phyloP scores from a whole-genome alignment of 345 rosid species.

The Theobroma cacao region DNA sequence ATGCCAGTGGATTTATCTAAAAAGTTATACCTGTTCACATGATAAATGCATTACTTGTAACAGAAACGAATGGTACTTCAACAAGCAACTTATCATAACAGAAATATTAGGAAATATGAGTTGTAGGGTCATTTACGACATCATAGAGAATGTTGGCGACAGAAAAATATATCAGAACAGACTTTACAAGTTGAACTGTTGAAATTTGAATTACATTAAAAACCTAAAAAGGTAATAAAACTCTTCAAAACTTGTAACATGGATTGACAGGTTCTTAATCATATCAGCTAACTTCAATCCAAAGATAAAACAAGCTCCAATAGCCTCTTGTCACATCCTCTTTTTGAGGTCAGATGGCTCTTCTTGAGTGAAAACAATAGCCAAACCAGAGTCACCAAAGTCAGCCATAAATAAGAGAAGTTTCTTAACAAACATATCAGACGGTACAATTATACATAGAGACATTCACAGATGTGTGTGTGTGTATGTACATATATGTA shows the following conservation, averaged over 20 bases:
- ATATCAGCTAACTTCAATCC: not conserved
- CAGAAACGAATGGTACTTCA: not conserved
- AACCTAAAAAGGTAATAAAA: not conserved
- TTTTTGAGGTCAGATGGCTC: not conserved
- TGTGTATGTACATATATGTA: not conserved
- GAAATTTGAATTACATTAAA: not conserved
- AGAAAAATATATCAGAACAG: not conserved
- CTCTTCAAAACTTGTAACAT: not conserved
- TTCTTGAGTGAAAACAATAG: not conserved
- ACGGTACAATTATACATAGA: not conserved
- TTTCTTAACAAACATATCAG: not conserved
- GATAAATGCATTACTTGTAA: constrained; percentile 7
- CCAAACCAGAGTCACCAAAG: not conserved
- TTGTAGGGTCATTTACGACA: not conserved
- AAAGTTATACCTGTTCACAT: constrained; percentile 72
- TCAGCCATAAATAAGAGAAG: not conserved
- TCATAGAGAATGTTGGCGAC: not conserved
- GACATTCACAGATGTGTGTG: too few relatives aligned
- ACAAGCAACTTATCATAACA: not conserved
- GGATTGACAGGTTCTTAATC: not conserved
- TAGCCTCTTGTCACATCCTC: not conserved
- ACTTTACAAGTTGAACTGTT: not conserved
- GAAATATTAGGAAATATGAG: not conserved
- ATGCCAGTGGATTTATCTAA: constrained; percentile 84
- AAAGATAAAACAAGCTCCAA: not conserved